phyloP scores from a whole-genome alignment of 2,329 filamentous ascomycete species.

The Tympanopsis confertula region DNA sequence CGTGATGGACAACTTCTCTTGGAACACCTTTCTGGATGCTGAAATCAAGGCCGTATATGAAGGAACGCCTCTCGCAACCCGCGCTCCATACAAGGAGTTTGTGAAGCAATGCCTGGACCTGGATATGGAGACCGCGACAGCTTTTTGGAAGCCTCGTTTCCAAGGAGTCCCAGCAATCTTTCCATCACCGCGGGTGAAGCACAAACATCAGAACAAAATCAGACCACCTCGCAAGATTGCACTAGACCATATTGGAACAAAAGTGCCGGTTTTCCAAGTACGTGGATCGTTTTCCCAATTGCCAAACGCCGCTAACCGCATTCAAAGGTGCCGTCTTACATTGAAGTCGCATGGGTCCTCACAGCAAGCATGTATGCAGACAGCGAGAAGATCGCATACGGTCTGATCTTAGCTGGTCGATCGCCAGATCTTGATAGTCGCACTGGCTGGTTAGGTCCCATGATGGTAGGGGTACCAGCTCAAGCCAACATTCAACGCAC shows the following conservation, averaged over 20 bases:
- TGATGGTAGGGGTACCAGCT: slow-evolving; percentile 5
- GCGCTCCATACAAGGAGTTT: slow-evolving; percentile 5
- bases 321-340: slow-evolving; percentile 5
- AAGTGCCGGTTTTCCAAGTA: slow-evolving; percentile 2
- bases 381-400: slow-evolving; percentile 6
- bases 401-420: slow-evolving; percentile 6
- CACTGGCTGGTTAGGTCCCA: slow-evolving; percentile 5
- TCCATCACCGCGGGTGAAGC: slow-evolving; percentile 2
- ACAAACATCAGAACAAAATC: slow-evolving; percentile 1
- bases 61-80: not conserved
- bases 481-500: slow-evolving; percentile 5
- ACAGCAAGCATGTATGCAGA: slow-evolving; percentile 4
- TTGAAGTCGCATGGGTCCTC: slow-evolving; percentile 7
- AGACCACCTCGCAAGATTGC: slow-evolving; percentile 2
- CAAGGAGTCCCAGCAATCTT: slow-evolving; percentile 5
- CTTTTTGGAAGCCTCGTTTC: slow-evolving; percentile 7
- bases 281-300: no score
- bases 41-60: slow-evolving; percentile 4
- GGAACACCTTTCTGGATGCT: slow-evolving; percentile 2
- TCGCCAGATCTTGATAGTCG: slow-evolving; percentile 2
- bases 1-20: slow-evolving; percentile 3
- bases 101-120: slow-evolving; percentile 1
- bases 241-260: not conserved
- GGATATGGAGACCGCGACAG: slow-evolving; percentile 4
- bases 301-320: no score